Evolutionary conservation across 331 rosid genomes (phyloP).

Genomic region (Saraca asoca): DNA sequence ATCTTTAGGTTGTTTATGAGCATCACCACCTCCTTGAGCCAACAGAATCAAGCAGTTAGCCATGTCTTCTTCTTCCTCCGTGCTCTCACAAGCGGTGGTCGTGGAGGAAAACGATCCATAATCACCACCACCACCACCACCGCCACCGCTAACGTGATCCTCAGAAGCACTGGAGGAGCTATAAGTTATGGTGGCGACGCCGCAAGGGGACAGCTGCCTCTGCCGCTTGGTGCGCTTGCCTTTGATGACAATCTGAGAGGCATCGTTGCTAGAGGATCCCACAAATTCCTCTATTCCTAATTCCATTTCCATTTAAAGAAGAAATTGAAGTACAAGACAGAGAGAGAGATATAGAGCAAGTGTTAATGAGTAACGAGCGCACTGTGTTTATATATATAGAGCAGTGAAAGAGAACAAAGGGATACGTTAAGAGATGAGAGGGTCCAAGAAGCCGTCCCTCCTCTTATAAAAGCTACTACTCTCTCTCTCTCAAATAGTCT

Average conservation of each 20-base stretch:
- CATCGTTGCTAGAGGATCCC: conserved; percentile 32
- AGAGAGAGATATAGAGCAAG: conserved; percentile 28
- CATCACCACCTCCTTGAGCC: conserved; percentile 46
- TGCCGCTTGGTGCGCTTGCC: conserved; percentile 70
- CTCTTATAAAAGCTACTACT: conserved; percentile 40
- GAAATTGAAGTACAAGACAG: background rate
- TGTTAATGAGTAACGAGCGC: background rate
- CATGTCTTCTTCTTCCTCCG: conserved; percentile 91
- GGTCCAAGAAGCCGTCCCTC: conserved; percentile 44
- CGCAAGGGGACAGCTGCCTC: conserved; percentile 33
- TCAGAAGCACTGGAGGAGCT: conserved; percentile 57
- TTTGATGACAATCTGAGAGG: conserved; percentile 41
- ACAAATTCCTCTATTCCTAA: conserved; percentile 38
- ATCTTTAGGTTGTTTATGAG: background rate
- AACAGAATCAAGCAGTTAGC: conserved; percentile 86
- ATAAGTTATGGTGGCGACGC: conserved; percentile 36
- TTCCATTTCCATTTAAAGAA: conserved; percentile 45
- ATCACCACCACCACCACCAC: conserved; percentile 33
- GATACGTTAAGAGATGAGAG: conserved; percentile 16
- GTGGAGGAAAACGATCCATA: conserved; percentile 54
- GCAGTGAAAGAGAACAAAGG: conserved; percentile 33
- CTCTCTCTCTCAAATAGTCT: conserved; percentile 31
- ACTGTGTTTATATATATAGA: conserved; percentile 8
- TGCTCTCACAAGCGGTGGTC: conserved; percentile 47
- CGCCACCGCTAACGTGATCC: background rate